A percentile compares a stretch with the other conserved stretches of the same genome.
phyloP scores from a whole-genome alignment of 192 early-diverging fungal species.

The Glomus cerebriforme region DNA sequence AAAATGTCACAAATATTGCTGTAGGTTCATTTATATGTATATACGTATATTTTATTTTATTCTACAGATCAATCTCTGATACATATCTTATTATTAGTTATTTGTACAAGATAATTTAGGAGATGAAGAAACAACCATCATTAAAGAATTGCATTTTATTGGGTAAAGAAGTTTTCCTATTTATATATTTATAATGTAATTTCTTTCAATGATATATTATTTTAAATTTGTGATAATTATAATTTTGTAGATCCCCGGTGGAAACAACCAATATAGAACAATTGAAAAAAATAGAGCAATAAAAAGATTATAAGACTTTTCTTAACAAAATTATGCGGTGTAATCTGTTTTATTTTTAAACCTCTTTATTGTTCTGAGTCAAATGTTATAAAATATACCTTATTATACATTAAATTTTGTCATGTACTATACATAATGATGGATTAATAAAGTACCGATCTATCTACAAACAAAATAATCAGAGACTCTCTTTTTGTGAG shows the following conservation, averaged over 20 bases:
- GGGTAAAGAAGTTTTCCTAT: slow-evolving; percentile 49
- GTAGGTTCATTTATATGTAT: slow-evolving; percentile 39
- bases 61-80: background rate
- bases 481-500: slow-evolving; percentile 35
- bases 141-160: slow-evolving; percentile 80
- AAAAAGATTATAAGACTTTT: background rate
- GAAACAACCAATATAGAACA: slow-evolving; percentile 48
- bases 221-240: background rate
- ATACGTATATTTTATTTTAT: background rate
- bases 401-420: background rate
- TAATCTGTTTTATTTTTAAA: background rate
- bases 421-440: background rate
- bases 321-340: background rate
- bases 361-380: too few species aligned
- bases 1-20: slow-evolving; percentile 79
- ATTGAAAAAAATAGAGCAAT: slow-evolving; percentile 44
- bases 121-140: slow-evolving; percentile 78
- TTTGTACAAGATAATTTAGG: slow-evolving; percentile 89
- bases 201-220: background rate
- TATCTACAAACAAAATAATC: background rate
- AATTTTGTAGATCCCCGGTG: slow-evolving; percentile 39
- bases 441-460: background rate
- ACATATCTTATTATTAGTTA: slow-evolving; percentile 34
- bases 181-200: background rate
- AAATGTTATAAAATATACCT: background rate